Conservation (phyloP, 306 rosid species). For the Pyrus betulifolia region DNA sequence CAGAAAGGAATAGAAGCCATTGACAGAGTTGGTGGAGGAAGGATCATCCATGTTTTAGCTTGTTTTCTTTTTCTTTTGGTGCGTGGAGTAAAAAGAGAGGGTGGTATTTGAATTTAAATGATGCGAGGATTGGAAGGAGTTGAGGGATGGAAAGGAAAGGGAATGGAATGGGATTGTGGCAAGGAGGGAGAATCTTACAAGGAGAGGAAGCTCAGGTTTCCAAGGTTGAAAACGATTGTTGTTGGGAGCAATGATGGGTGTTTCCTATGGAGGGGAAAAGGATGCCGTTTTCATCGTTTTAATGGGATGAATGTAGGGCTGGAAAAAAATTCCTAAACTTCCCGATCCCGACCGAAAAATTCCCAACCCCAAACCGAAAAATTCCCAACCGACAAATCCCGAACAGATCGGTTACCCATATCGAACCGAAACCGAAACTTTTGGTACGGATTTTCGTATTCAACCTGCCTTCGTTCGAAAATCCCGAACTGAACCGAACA, state of each 20-base stretch:
- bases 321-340: not conserved
- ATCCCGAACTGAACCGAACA: too few species aligned
- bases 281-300: conserved; percentile 93
- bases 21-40: conserved; percentile 87
- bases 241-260: conserved; percentile 99
- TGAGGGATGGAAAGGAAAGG: not conserved
- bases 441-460: too few species aligned
- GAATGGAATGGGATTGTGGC: conserved; percentile 21
- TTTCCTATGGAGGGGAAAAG: conserved; percentile 92
- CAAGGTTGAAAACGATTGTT: conserved; percentile 86
- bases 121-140: conserved; percentile 29
- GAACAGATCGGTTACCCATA: too few species aligned
- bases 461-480: too few species aligned
- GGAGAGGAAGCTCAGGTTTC: conserved; percentile 75
- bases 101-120: conserved; percentile 39
- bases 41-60: conserved; percentile 46
- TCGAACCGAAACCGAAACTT: too few species aligned
- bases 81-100: not conserved
- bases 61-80: not conserved
- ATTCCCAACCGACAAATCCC: too few species aligned
- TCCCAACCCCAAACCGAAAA: too few species aligned
- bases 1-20: conserved; percentile 79
- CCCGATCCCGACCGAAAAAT: too few species aligned
- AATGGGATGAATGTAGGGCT: conserved; percentile 46
- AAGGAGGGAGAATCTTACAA: conserved; percentile 37